A percentile compares a stretch with the other conserved stretches of the same genome.
phyloP scores from a whole-genome alignment of 352 stramenopile genomes.

The Elongisporangium prolatum region DNA sequence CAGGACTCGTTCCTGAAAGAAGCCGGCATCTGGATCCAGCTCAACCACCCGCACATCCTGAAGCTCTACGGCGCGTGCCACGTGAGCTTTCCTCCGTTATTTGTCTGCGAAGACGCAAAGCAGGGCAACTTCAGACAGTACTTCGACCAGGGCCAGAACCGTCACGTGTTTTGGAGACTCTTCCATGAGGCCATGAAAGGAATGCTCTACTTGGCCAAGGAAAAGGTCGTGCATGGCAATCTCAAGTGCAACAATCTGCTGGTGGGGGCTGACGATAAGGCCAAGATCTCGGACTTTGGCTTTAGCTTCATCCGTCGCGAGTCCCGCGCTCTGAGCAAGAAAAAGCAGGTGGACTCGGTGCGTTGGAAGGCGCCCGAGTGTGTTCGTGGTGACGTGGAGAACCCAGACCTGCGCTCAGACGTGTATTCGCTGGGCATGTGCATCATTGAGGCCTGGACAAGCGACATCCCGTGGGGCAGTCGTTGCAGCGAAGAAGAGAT shows the following conservation, averaged over 20 bases:
- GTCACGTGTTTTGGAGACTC: constrained; percentile 8
- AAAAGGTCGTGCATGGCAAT: constrained; percentile 17
- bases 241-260: constrained; percentile 19
- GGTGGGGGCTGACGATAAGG: constrained; percentile 4
- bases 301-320: constrained; percentile 5
- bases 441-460: constrained; percentile 16
- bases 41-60: constrained; percentile 26
- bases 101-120: constrained; percentile 18
- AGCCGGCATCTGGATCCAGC: constrained; percentile 22
- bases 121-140: constrained; percentile 23
- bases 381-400: constrained; percentile 5
- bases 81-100: constrained; percentile 17
- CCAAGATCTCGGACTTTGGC: constrained; percentile 20
- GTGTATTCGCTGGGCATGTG: constrained; percentile 25
- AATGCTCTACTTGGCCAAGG: constrained; percentile 3
- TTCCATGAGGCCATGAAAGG: constrained; percentile 5
- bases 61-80: constrained; percentile 33
- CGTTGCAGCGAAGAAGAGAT: no score
- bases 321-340: constrained; percentile 2
- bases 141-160: constrained; percentile 6
- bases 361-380: constrained; percentile 15
- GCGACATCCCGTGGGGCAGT: constrained; percentile 5
- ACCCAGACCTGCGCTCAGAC: constrained; percentile 10
- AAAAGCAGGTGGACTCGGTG: neutral
- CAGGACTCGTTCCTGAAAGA: constrained; percentile 18